Conservation (phyloP, 139 green algal species). For the Chlamydomonas sp. region DNA sequence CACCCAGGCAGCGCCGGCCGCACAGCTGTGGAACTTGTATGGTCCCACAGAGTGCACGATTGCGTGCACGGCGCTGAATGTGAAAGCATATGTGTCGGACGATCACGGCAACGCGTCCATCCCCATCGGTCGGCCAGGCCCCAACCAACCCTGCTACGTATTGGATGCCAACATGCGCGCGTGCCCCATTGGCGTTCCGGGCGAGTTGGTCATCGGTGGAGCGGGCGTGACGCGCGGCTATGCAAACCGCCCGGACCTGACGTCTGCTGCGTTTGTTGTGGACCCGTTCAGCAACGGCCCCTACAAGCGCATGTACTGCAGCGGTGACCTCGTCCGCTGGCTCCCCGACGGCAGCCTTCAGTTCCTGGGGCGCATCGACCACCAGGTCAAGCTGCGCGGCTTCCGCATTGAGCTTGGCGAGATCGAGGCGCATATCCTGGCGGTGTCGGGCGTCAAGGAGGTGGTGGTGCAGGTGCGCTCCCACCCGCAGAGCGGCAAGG, state of each 20-base stretch:
- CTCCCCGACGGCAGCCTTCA: conserved; percentile 23
- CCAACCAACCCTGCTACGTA: conserved; percentile 21
- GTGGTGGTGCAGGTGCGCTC: too few relatives aligned
- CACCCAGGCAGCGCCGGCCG: not conserved
- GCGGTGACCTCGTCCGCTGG: conserved; percentile 39
- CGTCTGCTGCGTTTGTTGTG: not conserved
- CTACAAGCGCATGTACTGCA: conserved; percentile 36
- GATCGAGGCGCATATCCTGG: conserved; percentile 44
- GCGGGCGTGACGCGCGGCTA: not conserved
- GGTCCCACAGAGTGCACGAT: conserved; percentile 2
- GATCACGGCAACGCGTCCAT: too few relatives aligned
- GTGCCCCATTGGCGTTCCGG: conserved; percentile 27
- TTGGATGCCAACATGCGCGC: conserved; percentile 36
- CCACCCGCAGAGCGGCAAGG: too few relatives aligned
- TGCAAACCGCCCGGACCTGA: conserved; percentile 5
- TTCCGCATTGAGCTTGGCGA: conserved; percentile 53
- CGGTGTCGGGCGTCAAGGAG: too few relatives aligned
- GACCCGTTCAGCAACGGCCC: not conserved
- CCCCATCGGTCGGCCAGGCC: conserved; percentile 30
- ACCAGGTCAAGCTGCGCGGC: conserved; percentile 47
- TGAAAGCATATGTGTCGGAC: too few relatives aligned
- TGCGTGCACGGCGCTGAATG: too few relatives aligned
- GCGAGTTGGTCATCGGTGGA: conserved; percentile 45
- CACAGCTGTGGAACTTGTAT: not conserved
- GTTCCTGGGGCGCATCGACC: conserved; percentile 37